Evolutionary conservation across 1,139 yeast genomes (phyloP).

Genomic region (Saccharomyces hybrid): DNA sequence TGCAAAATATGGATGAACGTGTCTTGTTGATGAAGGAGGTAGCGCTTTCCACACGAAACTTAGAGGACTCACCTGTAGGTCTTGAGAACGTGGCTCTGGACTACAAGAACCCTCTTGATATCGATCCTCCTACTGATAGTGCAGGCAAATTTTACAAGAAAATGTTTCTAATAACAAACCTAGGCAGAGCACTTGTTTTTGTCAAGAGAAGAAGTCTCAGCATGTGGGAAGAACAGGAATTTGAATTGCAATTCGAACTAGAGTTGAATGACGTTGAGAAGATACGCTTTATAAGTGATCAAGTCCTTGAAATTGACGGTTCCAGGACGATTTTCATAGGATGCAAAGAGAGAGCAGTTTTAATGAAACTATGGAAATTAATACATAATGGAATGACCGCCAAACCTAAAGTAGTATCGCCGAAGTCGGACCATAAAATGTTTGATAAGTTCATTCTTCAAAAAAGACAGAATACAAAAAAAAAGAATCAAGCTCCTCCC

Average conservation of each 20-base stretch:
- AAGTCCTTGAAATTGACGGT: not conserved
- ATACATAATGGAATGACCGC: not conserved
- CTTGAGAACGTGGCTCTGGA: not conserved
- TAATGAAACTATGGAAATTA: not conserved
- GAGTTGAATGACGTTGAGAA: not conserved
- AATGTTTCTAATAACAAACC: not conserved
- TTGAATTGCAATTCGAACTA: not conserved
- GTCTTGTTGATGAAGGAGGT: not conserved
- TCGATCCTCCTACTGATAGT: not conserved
- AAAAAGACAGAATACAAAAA: slow-evolving; percentile 17
- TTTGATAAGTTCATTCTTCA: slow-evolving; percentile 28
- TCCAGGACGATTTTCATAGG: not conserved
- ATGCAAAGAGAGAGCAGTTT: not conserved
- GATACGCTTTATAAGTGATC: not conserved
- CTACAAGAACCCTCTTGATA: not conserved
- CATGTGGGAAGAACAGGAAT: not conserved
- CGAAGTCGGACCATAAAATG: slow-evolving; percentile 14
- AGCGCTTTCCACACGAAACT: not conserved
- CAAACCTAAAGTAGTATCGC: slow-evolving; percentile 14
- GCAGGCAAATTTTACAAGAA: not conserved
- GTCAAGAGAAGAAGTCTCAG: not conserved
- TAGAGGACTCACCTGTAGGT: not conserved
- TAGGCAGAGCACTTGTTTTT: not conserved
- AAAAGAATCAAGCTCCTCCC: slow-evolving; percentile 21
- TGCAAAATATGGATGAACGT: not conserved